phyloP scores from a whole-genome alignment of 2,329 filamentous ascomycete genomes.

The Verticillium nubilum region DNA sequence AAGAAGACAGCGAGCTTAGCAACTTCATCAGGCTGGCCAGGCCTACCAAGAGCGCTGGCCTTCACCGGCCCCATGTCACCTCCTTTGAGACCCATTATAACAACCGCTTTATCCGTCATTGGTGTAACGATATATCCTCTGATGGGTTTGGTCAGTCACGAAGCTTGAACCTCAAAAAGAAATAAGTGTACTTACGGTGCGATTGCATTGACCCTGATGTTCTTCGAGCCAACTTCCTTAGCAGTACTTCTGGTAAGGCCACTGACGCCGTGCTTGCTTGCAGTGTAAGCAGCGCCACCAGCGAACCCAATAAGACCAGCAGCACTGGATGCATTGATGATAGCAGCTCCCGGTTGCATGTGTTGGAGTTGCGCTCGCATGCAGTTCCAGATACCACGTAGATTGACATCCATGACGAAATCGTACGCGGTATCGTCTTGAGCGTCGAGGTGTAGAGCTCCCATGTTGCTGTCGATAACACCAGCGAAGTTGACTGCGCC shows the following conservation, averaged over 20 bases:
- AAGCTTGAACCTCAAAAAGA: too few relatives aligned
- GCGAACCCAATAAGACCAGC: conserved; percentile 26
- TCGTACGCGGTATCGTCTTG: neutral
- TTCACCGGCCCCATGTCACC: neutral
- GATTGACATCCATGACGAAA: conserved; percentile 58
- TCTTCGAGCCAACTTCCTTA: neutral
- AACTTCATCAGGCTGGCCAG: neutral
- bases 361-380: neutral
- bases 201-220: neutral
- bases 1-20: neutral
- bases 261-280: conserved; percentile 14
- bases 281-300: conserved; percentile 8
- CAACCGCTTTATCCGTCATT: neutral
- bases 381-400: neutral
- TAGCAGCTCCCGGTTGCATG: conserved; percentile 36
- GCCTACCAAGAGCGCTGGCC: neutral
- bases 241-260: conserved; percentile 8
- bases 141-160: neutral
- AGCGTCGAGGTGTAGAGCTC: neutral
- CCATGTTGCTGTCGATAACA: neutral
- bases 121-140: neutral
- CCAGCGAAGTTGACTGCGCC: neutral
- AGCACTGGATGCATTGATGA: conserved; percentile 51
- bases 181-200: neutral
- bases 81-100: neutral